Base-by-base conservation (phyloP, 2,329 filamentous ascomycete genomes). In the Thelonectria blattea region DNA sequence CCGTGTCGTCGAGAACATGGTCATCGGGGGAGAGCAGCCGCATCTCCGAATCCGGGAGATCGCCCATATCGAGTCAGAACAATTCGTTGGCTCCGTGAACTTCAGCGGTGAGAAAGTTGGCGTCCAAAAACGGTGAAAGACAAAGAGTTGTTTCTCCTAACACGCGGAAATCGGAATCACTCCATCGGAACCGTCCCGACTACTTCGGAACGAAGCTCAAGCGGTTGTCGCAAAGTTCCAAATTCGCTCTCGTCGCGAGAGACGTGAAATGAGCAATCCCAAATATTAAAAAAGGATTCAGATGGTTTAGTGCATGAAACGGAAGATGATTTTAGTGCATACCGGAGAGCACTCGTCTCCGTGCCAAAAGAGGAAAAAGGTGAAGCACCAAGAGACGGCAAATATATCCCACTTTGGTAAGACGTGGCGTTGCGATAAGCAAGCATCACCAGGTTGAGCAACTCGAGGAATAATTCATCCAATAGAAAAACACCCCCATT, bases 341-440 rank as follows among this genome's bases (percentile, higher is more conserved):
- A n/a, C n/a, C n/a, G n/a, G n/a, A n/a, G n/a, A 30, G 27, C 27
- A 7, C 5, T 30, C 27, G 27, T 30, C 27, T 30, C 27, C 27
- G 8, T 17, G 27, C 30, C 46, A 32, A 18, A 30, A 30, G 22
- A 48, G 22, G 27, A 32, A 30, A n/a, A 48, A 48, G 46, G 6
- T 30, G 14, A 17, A 48, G 46, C 46, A 2, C 17, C n/a, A 11
- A 32, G 15, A 32, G n/a, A 10, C 11, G 30, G 30, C 47, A 49
- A 49, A 34, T 12, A 18, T 49, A 5, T 34, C 47, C 47, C 27
- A 37, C 47, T 49, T 5, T 11, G 30, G 47, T 37, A 49, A 49
- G 30, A 34, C 47, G 17, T 37, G n/a, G 47, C 47, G 47, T 14
- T 8, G 34, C 47, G 47, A 49, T 49, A 49, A 37, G 47, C n/a